A percentile compares a stretch with the other conserved stretches of the same genome.
Evolutionary conservation across 2,329 filamentous ascomycete species (phyloP).

Genomic region (Chrysoporthe austroafricana): DNA sequence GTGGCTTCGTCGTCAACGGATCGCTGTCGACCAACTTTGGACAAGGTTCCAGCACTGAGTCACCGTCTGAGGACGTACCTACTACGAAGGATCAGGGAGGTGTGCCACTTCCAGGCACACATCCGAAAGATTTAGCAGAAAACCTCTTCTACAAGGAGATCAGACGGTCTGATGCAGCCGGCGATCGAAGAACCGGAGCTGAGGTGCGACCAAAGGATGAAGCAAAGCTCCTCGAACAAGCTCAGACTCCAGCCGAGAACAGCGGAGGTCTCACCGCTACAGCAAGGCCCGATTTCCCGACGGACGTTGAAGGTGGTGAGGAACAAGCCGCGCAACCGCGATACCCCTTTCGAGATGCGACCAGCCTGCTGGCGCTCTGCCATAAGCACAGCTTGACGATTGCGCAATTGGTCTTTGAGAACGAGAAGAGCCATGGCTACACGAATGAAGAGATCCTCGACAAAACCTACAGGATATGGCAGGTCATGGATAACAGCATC

Average conservation of each 20-base stretch:
- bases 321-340: slow-evolving; percentile 40
- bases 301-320: slow-evolving; percentile 20
- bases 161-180: slow-evolving; percentile 49
- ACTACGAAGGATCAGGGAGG: slow-evolving; percentile 1
- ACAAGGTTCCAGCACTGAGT: background rate
- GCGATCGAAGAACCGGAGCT: slow-evolving; percentile 48
- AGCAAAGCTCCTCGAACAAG: slow-evolving; percentile 16
- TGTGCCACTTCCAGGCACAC: slow-evolving; percentile 28
- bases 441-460: slow-evolving; percentile 52
- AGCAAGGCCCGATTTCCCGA: slow-evolving; percentile 28
- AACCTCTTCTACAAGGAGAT: slow-evolving; percentile 59
- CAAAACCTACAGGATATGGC: slow-evolving; percentile 54
- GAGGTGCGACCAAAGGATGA: slow-evolving; percentile 45
- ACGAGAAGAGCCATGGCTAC: slow-evolving; percentile 55
- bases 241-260: slow-evolving; percentile 23
- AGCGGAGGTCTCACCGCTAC: slow-evolving; percentile 25
- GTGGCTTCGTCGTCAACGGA: slow-evolving; percentile 57
- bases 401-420: slow-evolving; percentile 55
- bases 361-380: slow-evolving; percentile 50
- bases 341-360: slow-evolving; percentile 52
- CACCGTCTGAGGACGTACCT: slow-evolving; percentile 30
- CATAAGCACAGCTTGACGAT: slow-evolving; percentile 56
- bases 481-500: slow-evolving; percentile 57
- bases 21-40: slow-evolving; percentile 47
- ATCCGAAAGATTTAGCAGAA: slow-evolving; percentile 54